Evolutionary conservation across 495 filamentous ascomycete genomes (phyloP).

Genomic region (Chaetomium tenue): DNA sequence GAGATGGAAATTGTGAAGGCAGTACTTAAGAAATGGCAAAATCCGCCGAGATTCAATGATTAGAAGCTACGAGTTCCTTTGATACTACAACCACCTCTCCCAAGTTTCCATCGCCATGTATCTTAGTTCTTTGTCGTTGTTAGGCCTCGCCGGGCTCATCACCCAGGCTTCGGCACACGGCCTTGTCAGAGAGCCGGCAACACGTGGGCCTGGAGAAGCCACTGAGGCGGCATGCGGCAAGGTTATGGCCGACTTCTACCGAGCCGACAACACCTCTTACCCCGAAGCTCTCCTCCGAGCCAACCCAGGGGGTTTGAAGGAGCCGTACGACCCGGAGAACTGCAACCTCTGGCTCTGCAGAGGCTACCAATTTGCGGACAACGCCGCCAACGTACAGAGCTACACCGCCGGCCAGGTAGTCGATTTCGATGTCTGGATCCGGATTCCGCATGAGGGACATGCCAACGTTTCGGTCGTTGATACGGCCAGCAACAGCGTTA

Average conservation of each 20-base stretch:
- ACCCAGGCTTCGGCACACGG: slow-evolving; percentile 60
- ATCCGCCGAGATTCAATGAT: too few species aligned
- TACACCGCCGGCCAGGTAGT: slow-evolving; percentile 62
- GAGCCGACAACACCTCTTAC: slow-evolving; percentile 64
- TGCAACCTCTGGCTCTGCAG: slow-evolving; percentile 72
- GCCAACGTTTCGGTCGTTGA: slow-evolving; percentile 71
- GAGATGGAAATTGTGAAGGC: not conserved
- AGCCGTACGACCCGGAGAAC: slow-evolving; percentile 55
- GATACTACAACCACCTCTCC: not conserved
- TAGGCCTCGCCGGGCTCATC: slow-evolving; percentile 49
- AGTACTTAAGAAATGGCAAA: not conserved
- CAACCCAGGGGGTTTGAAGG: slow-evolving; percentile 47
- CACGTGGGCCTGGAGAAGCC: slow-evolving; percentile 60
- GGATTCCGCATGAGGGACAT: slow-evolving; percentile 62
- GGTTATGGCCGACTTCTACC: slow-evolving; percentile 60
- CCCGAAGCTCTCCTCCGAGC: slow-evolving; percentile 64
- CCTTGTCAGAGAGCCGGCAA: slow-evolving; percentile 56
- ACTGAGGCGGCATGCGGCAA: slow-evolving; percentile 61
- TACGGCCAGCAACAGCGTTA: slow-evolving; percentile 57
- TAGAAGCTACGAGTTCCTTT: not conserved
- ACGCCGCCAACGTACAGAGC: slow-evolving; percentile 60
- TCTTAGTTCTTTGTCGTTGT: slow-evolving; percentile 20
- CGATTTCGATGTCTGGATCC: slow-evolving; percentile 58
- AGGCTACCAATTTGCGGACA: slow-evolving; percentile 70
- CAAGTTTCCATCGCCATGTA: slow-evolving; percentile 17